Evolutionary conservation across 345 rosid species (phyloP), one percentile per base, ranked within the genome.

Genomic region (Mallotus nudiflorus): DNA sequence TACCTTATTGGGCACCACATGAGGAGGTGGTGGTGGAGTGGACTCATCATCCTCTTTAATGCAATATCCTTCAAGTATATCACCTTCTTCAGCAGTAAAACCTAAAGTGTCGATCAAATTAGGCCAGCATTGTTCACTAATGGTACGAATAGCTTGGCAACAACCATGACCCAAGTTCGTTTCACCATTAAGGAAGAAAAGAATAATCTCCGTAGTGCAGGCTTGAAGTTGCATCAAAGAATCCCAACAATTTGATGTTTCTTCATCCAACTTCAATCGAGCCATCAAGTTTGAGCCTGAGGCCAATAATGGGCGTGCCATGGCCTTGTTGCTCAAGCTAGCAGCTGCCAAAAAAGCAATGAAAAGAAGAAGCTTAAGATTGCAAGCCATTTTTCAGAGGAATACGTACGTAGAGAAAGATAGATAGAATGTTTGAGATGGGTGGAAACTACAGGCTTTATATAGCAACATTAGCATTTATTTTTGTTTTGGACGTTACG

Each of bases 181-280:
- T 75, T 92, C 96, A 5, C 95, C 95, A 20, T 88, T 85, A 64
- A 90, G 78, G 71, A 92, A 92, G 77, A 92, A 92, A 52, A 85
- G n/a, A 44, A 87, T 67, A 3, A 92, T 71, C 81, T 88, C 97
- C 0, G 91, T 96, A 0, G 91, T 83, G 58, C 98, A 91, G n/a
- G 92, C 77, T 66, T 91, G 91, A 13, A 90, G 90, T 77, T 87
- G 84, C 58, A 86, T 72, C 79, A 90, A 33, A 20, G 97, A 87
- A 65, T 81, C 93, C 97, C 97, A 90, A 67, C 97, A 93, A 61
- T 71, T 72, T 0, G 85, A 15, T 9, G 92, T 74, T 40, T 80
- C 87, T 11, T 78, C 83, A 16, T 82, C 83, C 54, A 88, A 62
- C 50, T 77, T 86, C 60, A 85, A 70, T 13, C 91, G 65, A 29